Evolutionary conservation across 306 rosid genomes (phyloP), one percentile per base, ranked within the genome.

Genomic region (Acacia crassicarpa): DNA sequence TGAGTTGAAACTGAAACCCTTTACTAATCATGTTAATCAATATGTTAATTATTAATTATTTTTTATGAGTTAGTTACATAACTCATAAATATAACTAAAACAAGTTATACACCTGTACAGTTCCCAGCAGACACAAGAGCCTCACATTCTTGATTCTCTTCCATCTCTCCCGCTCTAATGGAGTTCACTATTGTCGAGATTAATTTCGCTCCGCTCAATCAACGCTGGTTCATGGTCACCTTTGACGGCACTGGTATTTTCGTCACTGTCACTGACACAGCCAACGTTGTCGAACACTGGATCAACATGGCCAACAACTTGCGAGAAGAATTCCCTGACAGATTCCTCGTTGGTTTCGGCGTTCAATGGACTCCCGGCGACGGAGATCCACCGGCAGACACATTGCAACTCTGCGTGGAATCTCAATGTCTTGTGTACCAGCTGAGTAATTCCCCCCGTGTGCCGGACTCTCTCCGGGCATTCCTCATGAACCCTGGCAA

Each of bases 321-420:
- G 11, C 48, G 40, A 66, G 73, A 76, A 8, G 1, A 4, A 61
- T 35, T 19, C 73, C 6, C 3, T 4, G 1, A 23, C 45, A 58
- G 46, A 33, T 88, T 88, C 30, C 72, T 88, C 25, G 84, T 85
- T 30, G 92, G 27, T 14, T 85, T 87, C 70, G 90, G 89, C 51
- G 82, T 89, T n/a, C 89, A 89, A 27, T 27, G 27, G 27, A 27
- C 27, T 27, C 27, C 27, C 27, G 27, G 27, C 27, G 27, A 1
- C 27, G 1, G 0, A 27, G 1, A 27, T 27, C 27, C 27, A 27
- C 87, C 88, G 68, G 78, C 76, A 13, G 86, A 87, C 15, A 68
- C 80, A 0, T 69, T 89, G 56, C 90, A 87, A 61, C 82, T 89
- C 54, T 85, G 89, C 65, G 67, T 89, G 11, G 88, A 86, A 16